Evolutionary conservation across 169 alveolate genomes (phyloP), one percentile per base, ranked within the genome.

Genomic region (Theileria annulata): DNA sequence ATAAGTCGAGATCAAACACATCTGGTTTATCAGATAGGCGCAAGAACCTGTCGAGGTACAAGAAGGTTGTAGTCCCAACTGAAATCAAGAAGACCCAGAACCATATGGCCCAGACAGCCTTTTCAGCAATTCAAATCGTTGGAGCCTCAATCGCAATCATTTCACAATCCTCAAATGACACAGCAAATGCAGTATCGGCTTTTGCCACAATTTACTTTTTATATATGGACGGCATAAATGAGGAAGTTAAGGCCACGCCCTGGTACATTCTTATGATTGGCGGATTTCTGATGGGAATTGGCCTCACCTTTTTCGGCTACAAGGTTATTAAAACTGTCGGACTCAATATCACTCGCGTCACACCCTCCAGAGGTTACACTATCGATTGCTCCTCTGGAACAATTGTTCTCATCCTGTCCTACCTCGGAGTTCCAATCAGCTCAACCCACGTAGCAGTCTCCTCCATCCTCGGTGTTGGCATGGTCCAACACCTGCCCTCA

Each of bases 371-470:
- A 56, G 96, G 96, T 30, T 93, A 86, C 83, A 80, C 95, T 56
- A 89, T 93, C 28, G 95, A 93, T 79, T 68, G 91, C 33, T 87
- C 92, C 4, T 85, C 96, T 10, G 94, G 94, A 0, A 67, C 87
- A 67, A 80, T 92, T 4, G 95, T 93, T n/a, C 86, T 93, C 19
- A 47, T 91, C 21, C 90, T 91, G 80, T 81, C 93, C 63, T 84
- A 90, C 27, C 31, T 93, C 51, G 96, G 96, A 17, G 78, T 93
- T 12, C 96, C 96, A 0, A 85, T 93, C 66, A 91, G 95, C 80
- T 92, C 96, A 33, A 93, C 96, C 21, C 95, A 93, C 63, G 89
- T 94, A 79, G 87, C 90, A 19, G 96, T 93, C 21, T 94, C 96
- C 17, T 73, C 92, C 78, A 93, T 92, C 2, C 83, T 92, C 17